Percentiles rank a stretch among this genome's conserved stretches.
Conservation (phyloP, 2,329 filamentous ascomycete genomes). For the Leptodontidium sp. region DNA sequence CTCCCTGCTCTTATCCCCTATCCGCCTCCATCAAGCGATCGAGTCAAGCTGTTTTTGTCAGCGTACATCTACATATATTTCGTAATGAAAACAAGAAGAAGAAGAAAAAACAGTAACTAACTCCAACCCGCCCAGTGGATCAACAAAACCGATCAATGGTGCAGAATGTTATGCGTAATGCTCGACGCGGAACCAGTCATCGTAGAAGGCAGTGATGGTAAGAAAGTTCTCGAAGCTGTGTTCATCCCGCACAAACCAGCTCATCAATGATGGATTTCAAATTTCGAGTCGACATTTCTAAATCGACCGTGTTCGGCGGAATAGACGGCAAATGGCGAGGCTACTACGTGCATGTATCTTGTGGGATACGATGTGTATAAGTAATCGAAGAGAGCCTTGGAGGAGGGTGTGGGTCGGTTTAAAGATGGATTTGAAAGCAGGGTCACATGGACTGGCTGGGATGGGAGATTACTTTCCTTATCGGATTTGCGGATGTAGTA, state of each 20-base stretch:
- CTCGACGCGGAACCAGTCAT: slow-evolving; percentile 51
- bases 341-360: background rate
- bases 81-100: too few species aligned
- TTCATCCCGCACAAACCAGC: slow-evolving; percentile 21
- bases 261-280: background rate
- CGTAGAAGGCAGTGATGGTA: slow-evolving; percentile 43
- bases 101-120: background rate
- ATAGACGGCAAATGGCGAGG: background rate
- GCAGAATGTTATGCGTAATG: slow-evolving; percentile 52
- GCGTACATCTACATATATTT: too few species aligned
- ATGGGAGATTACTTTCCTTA: too few species aligned
- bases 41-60: too few species aligned
- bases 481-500: too few species aligned
- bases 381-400: background rate
- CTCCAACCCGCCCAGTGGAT: slow-evolving; percentile 46
- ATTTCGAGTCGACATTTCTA: background rate
- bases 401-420: background rate
- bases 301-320: slow-evolving; percentile 1
- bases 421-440: background rate
- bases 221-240: slow-evolving; percentile 47
- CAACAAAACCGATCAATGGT: slow-evolving; percentile 50
- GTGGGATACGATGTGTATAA: background rate
- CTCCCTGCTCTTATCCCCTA: too few species aligned
- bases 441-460: too few species aligned
- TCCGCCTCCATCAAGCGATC: too few species aligned